phyloP scores from a whole-genome alignment of 2,329 filamentous ascomycete species.

The Aspergillus cejpii region DNA sequence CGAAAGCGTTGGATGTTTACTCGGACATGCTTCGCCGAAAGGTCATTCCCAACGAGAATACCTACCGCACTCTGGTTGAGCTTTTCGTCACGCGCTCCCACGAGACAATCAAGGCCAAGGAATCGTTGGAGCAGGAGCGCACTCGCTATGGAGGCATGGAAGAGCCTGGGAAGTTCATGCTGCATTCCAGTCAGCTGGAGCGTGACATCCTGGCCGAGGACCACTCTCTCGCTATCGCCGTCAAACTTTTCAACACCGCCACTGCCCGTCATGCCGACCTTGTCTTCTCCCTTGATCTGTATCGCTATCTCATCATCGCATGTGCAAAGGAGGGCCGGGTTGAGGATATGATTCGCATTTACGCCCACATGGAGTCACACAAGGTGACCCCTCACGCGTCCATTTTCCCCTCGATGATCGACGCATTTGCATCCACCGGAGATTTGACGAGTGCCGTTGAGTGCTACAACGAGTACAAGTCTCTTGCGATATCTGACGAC shows the following conservation, averaged over 20 bases:
- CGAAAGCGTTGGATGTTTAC: slow-evolving; percentile 90
- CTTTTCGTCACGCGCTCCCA: slow-evolving; percentile 74
- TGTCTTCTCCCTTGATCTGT: slow-evolving; percentile 71
- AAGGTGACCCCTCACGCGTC: slow-evolving; percentile 68
- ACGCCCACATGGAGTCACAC: slow-evolving; percentile 80
- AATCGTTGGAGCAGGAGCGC: slow-evolving; percentile 71
- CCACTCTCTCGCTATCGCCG: slow-evolving; percentile 73
- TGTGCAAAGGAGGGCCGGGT: slow-evolving; percentile 76
- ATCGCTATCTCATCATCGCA: slow-evolving; percentile 75
- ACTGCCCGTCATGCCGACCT: slow-evolving; percentile 54
- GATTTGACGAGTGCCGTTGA: slow-evolving; percentile 85
- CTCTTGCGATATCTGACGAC: slow-evolving; percentile 77
- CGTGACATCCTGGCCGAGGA: slow-evolving; percentile 81
- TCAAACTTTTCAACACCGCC: slow-evolving; percentile 78
- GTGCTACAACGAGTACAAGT: slow-evolving; percentile 91
- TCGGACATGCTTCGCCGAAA: slow-evolving; percentile 88
- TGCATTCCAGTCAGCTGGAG: slow-evolving; percentile 80
- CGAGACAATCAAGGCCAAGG: slow-evolving; percentile 67
- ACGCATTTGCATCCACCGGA: slow-evolving; percentile 75
- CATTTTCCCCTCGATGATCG: slow-evolving; percentile 89
- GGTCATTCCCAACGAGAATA: slow-evolving; percentile 72
- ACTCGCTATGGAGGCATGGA: slow-evolving; percentile 78
- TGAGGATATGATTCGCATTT: slow-evolving; percentile 83
- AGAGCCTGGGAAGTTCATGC: slow-evolving; percentile 76
- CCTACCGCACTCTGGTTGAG: slow-evolving; percentile 80